Conservation (phyloP, 116 monocot species). For the Zostera marina region DNA sequence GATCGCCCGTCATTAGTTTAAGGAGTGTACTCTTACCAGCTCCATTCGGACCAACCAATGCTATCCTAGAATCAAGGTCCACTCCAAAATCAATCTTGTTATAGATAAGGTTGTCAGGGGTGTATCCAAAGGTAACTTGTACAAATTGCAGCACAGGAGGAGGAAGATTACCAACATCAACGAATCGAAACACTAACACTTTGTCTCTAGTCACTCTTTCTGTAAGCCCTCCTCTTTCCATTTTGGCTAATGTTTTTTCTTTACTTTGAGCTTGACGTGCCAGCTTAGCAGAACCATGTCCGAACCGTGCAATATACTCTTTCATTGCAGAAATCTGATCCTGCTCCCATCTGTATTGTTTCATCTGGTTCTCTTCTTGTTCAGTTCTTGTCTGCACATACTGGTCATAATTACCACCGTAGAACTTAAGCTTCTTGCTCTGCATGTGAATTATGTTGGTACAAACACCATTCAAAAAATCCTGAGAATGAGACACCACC, state of each 20-base stretch:
- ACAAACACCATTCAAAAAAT: conserved; percentile 92
- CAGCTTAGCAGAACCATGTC: conserved; percentile 93
- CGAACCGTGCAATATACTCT: conserved; percentile 95
- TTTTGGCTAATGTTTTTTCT: conserved; percentile 96
- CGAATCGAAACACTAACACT: conserved; percentile 70
- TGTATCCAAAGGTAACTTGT: conserved; percentile 83
- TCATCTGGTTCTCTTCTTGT: conserved; percentile 98
- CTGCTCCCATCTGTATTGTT: conserved; percentile 98
- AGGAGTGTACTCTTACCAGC: conserved; percentile 96
- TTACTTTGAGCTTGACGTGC: conserved; percentile 97
- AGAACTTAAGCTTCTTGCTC: conserved; percentile 73
- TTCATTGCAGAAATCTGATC: conserved; percentile 95
- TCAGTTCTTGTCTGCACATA: conserved; percentile 80
- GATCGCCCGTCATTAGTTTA: conserved; percentile 93
- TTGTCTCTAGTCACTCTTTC: conserved; percentile 70
- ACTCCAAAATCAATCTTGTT: conserved; percentile 82
- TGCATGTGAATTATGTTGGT: conserved; percentile 99
- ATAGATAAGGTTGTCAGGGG: conserved; percentile 79
- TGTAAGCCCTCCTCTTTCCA: conserved; percentile 95
- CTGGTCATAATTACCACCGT: conserved; percentile 87
- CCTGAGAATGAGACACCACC: conserved; percentile 94
- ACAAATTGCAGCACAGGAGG: conserved; percentile 92
- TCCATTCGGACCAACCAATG: conserved; percentile 93
- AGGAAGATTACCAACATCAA: conserved; percentile 84
- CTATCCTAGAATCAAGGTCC: conserved; percentile 85